Base-by-base conservation (phyloP, 176 grass and related monocot species). In the Chloris gayana region DNA sequence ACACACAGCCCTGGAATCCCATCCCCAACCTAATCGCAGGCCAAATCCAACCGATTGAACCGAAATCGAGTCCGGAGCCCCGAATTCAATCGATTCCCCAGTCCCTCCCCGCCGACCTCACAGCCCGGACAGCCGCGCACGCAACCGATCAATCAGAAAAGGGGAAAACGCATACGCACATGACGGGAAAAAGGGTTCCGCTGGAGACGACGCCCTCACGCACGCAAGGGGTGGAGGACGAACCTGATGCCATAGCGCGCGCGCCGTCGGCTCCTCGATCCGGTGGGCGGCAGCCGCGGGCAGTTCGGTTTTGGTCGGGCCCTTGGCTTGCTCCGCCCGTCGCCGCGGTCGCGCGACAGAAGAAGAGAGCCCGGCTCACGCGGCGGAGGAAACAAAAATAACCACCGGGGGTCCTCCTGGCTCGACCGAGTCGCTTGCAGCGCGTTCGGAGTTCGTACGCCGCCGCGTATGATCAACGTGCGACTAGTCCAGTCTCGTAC, bases 171-270 rank as follows among this genome's bases (percentile, higher is more conserved):
- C 34, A 35, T 5, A 37, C 35, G 77, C 53, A n/a, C 53, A 27
- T 0, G 11, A 37, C 47, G 17, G 6, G 22, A 56, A 51, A 1
- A 24, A 12, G 22, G 19, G 38, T 14, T 44, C 38, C 38, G 11
- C 38, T 11, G 2, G 27, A 61, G 3, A 9, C 4, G 67, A 46
- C 6, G 35, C 14, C 6, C 22, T 13, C 34, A 9, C 53, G 67
- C 12, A 60, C 3, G 57, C 57, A 60, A 2, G 31, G 19, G 46
- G 47, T 2, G 12, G 77, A 13, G 0, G 22, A 83, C 80, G 32
- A 53, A 83, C 80, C 80, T 74, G 80, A 33, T 54, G 70, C 80
- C 80, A 83, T 83, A 58, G 42, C 42, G 50, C 14, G 69, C 1
- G 25, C 26, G 78, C 38, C n/a, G 65, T 25, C 38, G 35, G 7